Base-by-base conservation (phyloP, 129 eudicot genomes). In the Saussurea involucrata region DNA sequence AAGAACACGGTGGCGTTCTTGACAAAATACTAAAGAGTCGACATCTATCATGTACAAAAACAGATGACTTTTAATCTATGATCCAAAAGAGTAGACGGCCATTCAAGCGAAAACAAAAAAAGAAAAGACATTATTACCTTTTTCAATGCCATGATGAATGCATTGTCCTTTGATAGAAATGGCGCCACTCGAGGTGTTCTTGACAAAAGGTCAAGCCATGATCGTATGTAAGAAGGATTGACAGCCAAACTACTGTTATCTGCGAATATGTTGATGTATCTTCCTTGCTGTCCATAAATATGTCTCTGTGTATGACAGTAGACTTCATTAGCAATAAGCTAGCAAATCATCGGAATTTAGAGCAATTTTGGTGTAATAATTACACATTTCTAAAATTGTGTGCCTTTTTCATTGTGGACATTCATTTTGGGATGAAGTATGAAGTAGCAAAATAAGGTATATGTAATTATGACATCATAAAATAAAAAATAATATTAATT, bases 131-230 rank as follows among this genome's bases (percentile, higher is more conserved):
- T 32, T 24, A 24, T 27, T 79, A 95, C 98, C 96, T 88, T 91
- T 82, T 90, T 87, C 78, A 95, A 79, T 42, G 98, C 96, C 84
- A 61, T 72, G 72, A 95, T 72, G 27, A 95, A 75, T 15, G 95
- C 87, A 83, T 85, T 88, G 72, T 76, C 86, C 88, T 92, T 95
- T 49, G 87, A 81, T 32, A 95, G 89, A 83, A 91, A 95, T 42
- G 98, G 98, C 31, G 98, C 94, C 21, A 91, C 97, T 68, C 98
- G 89, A 68, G 98, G 94, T 66, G 98, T 89, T 77, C 77, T 83
- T 24, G 98, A 95, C 70, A 95, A 82, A 80, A 87, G 91, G 34
- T 88, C 80, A 84, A 89, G 86, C 98, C 98, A 95, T 5, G 96
- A 87, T 60, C 79, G 61, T 49, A 95, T 83, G 75, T 95, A 89